Evolutionary conservation across 805 yeast species (phyloP).

Genomic region (Kodamaea restingae): DNA sequence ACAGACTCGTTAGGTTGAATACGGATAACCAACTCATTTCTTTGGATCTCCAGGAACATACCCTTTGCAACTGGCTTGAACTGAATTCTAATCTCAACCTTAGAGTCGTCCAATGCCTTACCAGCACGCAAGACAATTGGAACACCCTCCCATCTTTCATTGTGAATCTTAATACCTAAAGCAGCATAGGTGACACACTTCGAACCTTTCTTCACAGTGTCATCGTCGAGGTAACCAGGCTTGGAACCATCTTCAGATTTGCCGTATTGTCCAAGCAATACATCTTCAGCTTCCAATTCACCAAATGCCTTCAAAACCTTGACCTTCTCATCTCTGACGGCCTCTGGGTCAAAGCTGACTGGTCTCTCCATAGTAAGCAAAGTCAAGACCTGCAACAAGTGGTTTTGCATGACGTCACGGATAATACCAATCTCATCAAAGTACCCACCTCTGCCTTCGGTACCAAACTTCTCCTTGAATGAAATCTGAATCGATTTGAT

Average conservation of each 20-base stretch:
- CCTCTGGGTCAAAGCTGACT: constrained; percentile 83
- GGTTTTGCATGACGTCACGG: constrained; percentile 98
- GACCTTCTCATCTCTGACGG: constrained; percentile 94
- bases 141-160: constrained; percentile 98
- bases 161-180: constrained; percentile 67
- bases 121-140: constrained; percentile 96
- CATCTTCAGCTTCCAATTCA: constrained; percentile 59
- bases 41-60: constrained; percentile 72
- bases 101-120: constrained; percentile 90
- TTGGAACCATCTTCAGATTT: constrained; percentile 81
- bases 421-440: constrained; percentile 93
- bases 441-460: constrained; percentile 98
- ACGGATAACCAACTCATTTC: constrained; percentile 91
- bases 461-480: constrained; percentile 97
- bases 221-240: constrained; percentile 91
- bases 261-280: constrained; percentile 83
- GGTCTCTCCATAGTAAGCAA: constrained; percentile 95
- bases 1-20: constrained; percentile 94
- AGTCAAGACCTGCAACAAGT: constrained; percentile 87
- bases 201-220: constrained; percentile 75
- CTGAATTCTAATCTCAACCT: constrained; percentile 93
- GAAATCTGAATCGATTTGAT: constrained; percentile 80
- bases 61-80: constrained; percentile 83
- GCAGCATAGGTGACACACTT: constrained; percentile 94
- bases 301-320: constrained; percentile 80